phyloP scores from a whole-genome alignment of 805 yeast species.

The Candida quercuum region DNA sequence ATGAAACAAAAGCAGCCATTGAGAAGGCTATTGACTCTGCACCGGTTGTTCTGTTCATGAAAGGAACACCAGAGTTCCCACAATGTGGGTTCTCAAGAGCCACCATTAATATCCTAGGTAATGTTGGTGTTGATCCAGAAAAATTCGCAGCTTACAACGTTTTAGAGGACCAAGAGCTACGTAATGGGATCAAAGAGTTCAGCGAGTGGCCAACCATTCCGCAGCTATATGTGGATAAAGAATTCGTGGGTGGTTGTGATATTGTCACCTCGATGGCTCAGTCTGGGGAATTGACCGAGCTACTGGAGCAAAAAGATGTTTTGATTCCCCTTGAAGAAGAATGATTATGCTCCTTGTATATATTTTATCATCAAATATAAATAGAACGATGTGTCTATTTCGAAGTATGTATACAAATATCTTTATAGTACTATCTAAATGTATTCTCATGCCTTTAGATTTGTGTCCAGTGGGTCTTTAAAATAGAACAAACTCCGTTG shows the following conservation, averaged over 20 bases:
- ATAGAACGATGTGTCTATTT: no score
- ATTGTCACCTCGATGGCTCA: slow-evolving; percentile 88
- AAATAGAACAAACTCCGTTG: slow-evolving; percentile 34
- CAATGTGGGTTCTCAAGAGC: slow-evolving; percentile 97
- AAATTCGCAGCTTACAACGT: slow-evolving; percentile 98
- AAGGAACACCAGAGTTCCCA: slow-evolving; percentile 97
- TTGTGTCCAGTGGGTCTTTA: slow-evolving; percentile 25
- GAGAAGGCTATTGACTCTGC: slow-evolving; percentile 82
- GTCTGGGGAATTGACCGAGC: slow-evolving; percentile 81
- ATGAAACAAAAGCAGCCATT: slow-evolving; percentile 79
- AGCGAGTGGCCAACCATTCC: slow-evolving; percentile 99
- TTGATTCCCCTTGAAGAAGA: slow-evolving; percentile 67
- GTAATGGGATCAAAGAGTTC: slow-evolving; percentile 93
- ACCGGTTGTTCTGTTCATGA: slow-evolving; percentile 96
- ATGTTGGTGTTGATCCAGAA: slow-evolving; percentile 93
- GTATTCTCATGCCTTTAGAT: slow-evolving; percentile 39
- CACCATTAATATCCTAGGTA: slow-evolving; percentile 87
- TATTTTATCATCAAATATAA: no score
- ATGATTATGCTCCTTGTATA: no score
- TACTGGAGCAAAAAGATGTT: slow-evolving; percentile 74
- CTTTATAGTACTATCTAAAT: no score
- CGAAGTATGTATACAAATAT: no score
- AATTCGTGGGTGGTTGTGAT: slow-evolving; percentile 97
- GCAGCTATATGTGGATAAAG: slow-evolving; percentile 84
- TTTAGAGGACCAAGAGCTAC: slow-evolving; percentile 86